Percentiles rank a stretch among this genome's conserved stretches.
These are phyloP conservation scores for Mycena crocata DNA, from an alignment of 768 basidiomycete genomes.

Conservation along the genomic window DNA sequence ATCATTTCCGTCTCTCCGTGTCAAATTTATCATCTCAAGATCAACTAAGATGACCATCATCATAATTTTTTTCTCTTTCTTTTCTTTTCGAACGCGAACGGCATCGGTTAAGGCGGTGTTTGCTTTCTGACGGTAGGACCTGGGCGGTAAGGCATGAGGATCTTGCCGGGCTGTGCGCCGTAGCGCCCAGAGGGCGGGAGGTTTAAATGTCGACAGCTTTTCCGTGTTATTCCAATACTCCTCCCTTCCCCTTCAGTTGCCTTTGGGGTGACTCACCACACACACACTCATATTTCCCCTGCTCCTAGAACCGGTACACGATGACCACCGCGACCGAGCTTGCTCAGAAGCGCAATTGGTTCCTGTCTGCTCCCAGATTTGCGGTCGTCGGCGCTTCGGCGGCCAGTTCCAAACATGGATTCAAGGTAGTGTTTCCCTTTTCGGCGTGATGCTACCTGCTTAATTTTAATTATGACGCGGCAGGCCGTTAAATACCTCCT, in stretches of 20 bases:
- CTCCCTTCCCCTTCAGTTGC: not conserved
- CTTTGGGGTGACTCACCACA: not conserved
- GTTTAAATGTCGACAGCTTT: too few relatives aligned
- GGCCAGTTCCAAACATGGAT: slow-evolving; percentile 54
- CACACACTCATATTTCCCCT: not conserved
- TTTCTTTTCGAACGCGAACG: slow-evolving; percentile 9
- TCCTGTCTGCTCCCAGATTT: slow-evolving; percentile 42
- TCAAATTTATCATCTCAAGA: slow-evolving; percentile 13
- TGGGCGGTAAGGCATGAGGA: slow-evolving; percentile 18
- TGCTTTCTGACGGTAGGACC: slow-evolving; percentile 12
- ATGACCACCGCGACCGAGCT: slow-evolving; percentile 5
- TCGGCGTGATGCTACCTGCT: too few relatives aligned
- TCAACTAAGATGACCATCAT: too few relatives aligned
- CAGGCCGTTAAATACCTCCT: too few relatives aligned
- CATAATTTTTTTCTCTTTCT: slow-evolving; percentile 1
- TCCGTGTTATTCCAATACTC: slow-evolving; percentile 1
- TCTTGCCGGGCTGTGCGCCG: slow-evolving; percentile 16
- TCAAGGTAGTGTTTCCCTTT: slow-evolving; percentile 13
- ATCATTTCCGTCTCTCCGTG: not conserved
- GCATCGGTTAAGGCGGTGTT: slow-evolving; percentile 13
- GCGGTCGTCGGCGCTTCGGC: slow-evolving; percentile 71
- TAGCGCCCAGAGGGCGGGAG: not conserved
- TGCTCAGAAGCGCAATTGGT: not conserved
- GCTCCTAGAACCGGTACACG: not conserved
- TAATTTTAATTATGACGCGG: too few relatives aligned